A percentile compares a stretch with the other conserved stretches of the same genome.
phyloP scores from a whole-genome alignment of 1,284 basidiomycete genomes.

The Trametes versicolor region DNA sequence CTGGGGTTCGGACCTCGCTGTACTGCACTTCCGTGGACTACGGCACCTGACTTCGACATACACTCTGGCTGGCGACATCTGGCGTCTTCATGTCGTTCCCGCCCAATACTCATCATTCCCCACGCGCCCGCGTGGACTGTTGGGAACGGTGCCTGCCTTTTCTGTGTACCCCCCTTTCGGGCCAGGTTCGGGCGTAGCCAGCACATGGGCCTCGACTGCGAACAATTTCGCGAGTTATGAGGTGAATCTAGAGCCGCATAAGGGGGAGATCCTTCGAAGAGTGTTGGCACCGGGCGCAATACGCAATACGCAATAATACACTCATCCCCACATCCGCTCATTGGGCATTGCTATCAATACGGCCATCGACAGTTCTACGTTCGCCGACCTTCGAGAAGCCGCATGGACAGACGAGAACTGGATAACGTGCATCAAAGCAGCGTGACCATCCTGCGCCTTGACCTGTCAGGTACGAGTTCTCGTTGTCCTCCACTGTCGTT shows the following conservation, averaged over 20 bases:
- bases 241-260: neutral
- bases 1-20: no score
- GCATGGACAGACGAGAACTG: no score
- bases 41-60: neutral
- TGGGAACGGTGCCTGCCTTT: constrained; percentile 15
- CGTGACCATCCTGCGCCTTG: no score
- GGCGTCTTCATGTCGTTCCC: constrained; percentile 9
- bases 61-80: constrained; percentile 13
- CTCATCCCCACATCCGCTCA: neutral
- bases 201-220: neutral
- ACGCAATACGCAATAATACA: neutral
- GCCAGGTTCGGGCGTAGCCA: neutral
- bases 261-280: no score
- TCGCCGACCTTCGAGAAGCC: no score
- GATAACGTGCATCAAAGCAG: no score
- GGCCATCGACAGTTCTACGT: no score
- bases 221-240: neutral
- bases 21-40: neutral
- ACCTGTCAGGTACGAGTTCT: neutral
- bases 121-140: constrained; percentile 9
- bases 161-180: neutral
- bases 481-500: neutral
- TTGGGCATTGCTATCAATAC: neutral
- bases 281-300: neutral
- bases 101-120: constrained; percentile 7